phyloP scores from a whole-genome alignment of 2,329 filamentous ascomycete species.

The Spiromastix sp. region DNA sequence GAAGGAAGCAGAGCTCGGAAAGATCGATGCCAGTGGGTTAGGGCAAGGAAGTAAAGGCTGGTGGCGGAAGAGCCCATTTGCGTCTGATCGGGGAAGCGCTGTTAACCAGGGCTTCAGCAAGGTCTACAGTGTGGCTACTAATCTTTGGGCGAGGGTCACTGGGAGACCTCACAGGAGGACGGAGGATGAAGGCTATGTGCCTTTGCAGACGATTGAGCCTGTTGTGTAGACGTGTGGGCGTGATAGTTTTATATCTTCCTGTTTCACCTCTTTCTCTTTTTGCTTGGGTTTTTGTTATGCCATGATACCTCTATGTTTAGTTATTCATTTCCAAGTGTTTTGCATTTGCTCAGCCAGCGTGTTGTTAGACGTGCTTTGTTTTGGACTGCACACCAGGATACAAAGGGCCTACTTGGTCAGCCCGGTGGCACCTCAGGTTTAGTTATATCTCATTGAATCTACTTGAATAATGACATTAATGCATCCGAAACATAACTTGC shows the following conservation, averaged over 20 bases:
- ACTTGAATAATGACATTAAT: no score
- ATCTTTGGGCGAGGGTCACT: slow-evolving; percentile 21
- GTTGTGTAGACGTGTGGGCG: slow-evolving; percentile 12
- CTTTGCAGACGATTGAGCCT: slow-evolving; percentile 35
- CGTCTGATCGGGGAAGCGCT: slow-evolving; percentile 1
- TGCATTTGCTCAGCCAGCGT: background rate
- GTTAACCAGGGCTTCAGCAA: slow-evolving; percentile 9
- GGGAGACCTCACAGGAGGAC: slow-evolving; percentile 16
- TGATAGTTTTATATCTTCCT: background rate
- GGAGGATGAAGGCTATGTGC: slow-evolving; percentile 34
- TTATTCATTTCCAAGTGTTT: background rate
- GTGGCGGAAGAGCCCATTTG: slow-evolving; percentile 21
- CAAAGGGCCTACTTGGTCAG: no score
- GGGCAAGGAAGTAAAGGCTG: slow-evolving; percentile 16
- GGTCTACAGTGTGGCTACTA: slow-evolving; percentile 12
- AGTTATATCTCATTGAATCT: no score
- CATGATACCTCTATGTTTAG: background rate
- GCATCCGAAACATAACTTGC: no score
- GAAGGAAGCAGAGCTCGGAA: slow-evolving; percentile 37
- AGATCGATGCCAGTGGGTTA: slow-evolving; percentile 12
- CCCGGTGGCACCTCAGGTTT: no score
- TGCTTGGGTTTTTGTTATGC: background rate
- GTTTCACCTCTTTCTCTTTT: background rate
- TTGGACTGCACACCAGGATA: background rate
- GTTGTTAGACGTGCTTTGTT: background rate